phyloP scores from a whole-genome alignment of 495 filamentous ascomycete species.

The Hyaloscypha variabilis region DNA sequence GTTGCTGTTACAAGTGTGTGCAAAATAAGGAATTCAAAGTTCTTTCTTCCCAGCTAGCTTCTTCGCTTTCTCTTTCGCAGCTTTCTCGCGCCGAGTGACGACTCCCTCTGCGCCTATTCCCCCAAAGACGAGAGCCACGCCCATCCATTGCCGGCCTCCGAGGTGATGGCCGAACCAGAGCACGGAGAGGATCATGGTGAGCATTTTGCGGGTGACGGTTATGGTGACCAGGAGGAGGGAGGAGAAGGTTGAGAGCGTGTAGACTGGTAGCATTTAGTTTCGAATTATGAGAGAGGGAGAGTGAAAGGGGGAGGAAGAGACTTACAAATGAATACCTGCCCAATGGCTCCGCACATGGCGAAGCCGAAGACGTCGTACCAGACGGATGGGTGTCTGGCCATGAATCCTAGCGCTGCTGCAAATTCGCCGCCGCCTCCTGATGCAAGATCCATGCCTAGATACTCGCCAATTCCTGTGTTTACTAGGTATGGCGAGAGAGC shows the following conservation, averaged over 20 bases:
- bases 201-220: slow-evolving; percentile 97
- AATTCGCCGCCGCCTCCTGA: slow-evolving; percentile 67
- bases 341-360: slow-evolving; percentile 88
- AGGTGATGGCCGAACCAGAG: slow-evolving; percentile 91
- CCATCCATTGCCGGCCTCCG: slow-evolving; percentile 84
- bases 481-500: slow-evolving; percentile 77
- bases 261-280: slow-evolving; percentile 54
- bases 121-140: slow-evolving; percentile 90
- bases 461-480: slow-evolving; percentile 63
- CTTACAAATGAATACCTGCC: slow-evolving; percentile 94
- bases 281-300: not conserved
- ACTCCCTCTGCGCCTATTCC: slow-evolving; percentile 89
- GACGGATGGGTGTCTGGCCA: slow-evolving; percentile 74
- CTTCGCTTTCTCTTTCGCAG: slow-evolving; percentile 75
- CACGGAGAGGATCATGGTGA: slow-evolving; percentile 96
- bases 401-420: slow-evolving; percentile 74
- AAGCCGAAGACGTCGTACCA: slow-evolving; percentile 87
- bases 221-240: slow-evolving; percentile 92
- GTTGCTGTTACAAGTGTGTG: not conserved
- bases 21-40: not conserved
- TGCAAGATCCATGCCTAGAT: slow-evolving; percentile 65
- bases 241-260: slow-evolving; percentile 89
- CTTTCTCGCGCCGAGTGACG: slow-evolving; percentile 82
- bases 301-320: slow-evolving; percentile 20
- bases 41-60: slow-evolving; percentile 43